A percentile compares a stretch with the other conserved stretches of the same genome.
These are phyloP conservation scores for Phytophthora quininea DNA, from an alignment of 352 stramenopile genomes.

Conservation along the genomic window DNA sequence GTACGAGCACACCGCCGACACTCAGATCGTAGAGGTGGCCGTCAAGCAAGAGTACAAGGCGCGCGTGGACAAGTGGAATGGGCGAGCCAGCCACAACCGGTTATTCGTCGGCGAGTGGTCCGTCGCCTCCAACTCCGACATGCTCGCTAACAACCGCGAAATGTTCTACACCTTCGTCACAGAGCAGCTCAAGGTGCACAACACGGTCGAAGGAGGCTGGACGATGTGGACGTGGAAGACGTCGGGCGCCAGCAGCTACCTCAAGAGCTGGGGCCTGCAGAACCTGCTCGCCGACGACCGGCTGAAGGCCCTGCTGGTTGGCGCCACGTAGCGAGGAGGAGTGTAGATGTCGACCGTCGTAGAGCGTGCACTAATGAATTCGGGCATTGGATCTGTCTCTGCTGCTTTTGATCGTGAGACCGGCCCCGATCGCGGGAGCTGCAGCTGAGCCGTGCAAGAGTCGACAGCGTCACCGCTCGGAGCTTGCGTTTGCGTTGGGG, in stretches of 20 bases:
- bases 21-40: conserved; percentile 47
- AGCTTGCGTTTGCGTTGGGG: background rate
- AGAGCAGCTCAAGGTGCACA: conserved; percentile 60
- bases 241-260: conserved; percentile 37
- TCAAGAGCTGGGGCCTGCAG: conserved; percentile 63
- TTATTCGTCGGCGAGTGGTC: conserved; percentile 72
- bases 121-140: conserved; percentile 62
- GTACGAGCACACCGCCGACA: conserved; percentile 63
- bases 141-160: conserved; percentile 53
- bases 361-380: too few relatives aligned
- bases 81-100: conserved; percentile 35
- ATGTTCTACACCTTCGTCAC: conserved; percentile 63
- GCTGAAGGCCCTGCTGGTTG: conserved; percentile 20
- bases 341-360: too few relatives aligned
- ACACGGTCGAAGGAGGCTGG: conserved; percentile 57
- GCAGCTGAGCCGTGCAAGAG: background rate
- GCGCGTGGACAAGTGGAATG: conserved; percentile 48
- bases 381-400: too few relatives aligned
- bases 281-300: conserved; percentile 52
- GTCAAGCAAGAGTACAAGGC: conserved; percentile 54
- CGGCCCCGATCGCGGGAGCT: background rate
- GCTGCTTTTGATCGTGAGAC: too few relatives aligned
- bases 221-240: conserved; percentile 55
- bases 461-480: background rate
- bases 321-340: background rate